Conservation (phyloP, 495 filamentous ascomycete genomes). For the Aspergillus asperescens region DNA sequence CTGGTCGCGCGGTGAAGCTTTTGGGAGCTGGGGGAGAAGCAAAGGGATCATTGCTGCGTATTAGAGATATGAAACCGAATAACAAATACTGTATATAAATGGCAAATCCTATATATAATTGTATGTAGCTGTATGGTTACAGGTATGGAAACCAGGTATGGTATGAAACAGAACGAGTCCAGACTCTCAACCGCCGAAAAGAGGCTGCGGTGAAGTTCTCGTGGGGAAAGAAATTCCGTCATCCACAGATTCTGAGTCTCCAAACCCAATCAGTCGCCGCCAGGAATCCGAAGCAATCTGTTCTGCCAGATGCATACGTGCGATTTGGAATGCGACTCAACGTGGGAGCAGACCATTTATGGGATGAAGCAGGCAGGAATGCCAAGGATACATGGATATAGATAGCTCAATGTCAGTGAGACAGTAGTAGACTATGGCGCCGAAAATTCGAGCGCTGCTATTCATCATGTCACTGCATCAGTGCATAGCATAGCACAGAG, state of each 20-base stretch:
- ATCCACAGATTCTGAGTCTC: constrained; percentile 8
- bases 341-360: not conserved
- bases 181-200: constrained; percentile 27
- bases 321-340: not conserved
- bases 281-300: not conserved
- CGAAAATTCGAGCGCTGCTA: constrained; percentile 1
- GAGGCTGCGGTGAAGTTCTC: constrained; percentile 39
- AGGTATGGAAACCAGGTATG: constrained; percentile 13
- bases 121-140: too few species aligned
- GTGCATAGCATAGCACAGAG: constrained; percentile 1
- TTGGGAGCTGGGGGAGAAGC: constrained; percentile 26
- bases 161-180: constrained; percentile 2
- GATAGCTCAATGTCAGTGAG: not conserved
- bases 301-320: too few species aligned
- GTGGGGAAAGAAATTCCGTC: constrained; percentile 15
- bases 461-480: not conserved
- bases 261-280: not conserved
- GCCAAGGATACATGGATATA: constrained; percentile 2
- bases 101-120: not conserved
- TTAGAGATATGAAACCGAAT: constrained; percentile 1
- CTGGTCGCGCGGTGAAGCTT: constrained; percentile 31
- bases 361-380: not conserved
- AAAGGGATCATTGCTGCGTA: constrained; percentile 1
- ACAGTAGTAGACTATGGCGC: too few species aligned
- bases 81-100: not conserved